Percentiles rank a stretch among this genome's conserved stretches.
Evolutionary conservation across 441 rosid species (phyloP).

Genomic region (Erodium moschatum): DNA sequence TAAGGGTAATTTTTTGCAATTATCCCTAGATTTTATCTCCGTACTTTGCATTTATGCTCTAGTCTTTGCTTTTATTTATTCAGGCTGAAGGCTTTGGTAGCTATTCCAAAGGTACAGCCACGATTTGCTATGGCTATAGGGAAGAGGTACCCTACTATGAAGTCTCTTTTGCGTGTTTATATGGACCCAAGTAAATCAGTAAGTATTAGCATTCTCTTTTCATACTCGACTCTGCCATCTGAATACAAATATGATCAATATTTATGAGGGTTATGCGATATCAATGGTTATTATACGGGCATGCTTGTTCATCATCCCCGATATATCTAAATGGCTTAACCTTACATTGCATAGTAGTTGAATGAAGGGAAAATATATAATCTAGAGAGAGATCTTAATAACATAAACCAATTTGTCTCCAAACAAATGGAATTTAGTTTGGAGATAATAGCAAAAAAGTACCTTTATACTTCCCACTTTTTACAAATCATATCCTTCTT

Average conservation of each 20-base stretch:
- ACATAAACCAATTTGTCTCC: not conserved
- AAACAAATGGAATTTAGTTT: not conserved
- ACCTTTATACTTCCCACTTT: no score
- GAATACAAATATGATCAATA: not conserved
- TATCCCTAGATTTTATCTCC: not conserved
- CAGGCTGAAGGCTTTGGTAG: constrained; percentile 87
- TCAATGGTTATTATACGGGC: not conserved
- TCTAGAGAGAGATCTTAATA: not conserved
- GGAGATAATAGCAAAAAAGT: no score
- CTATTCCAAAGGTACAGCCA: constrained; percentile 95
- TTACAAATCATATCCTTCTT: no score
- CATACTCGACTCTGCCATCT: not conserved
- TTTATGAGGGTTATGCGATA: not conserved
- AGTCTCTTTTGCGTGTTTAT: constrained; percentile 70
- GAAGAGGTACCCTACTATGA: constrained; percentile 93
- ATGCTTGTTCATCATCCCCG: not conserved
- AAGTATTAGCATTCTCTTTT: constrained; percentile 24
- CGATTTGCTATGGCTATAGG: constrained; percentile 73
- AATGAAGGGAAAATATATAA: not conserved
- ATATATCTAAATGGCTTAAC: constrained; percentile 12
- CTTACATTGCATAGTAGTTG: not conserved
- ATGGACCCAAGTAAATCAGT: constrained; percentile 79
- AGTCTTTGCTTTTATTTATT: constrained; percentile 16
- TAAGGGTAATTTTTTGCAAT: no score
- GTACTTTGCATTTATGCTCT: not conserved